These are phyloP conservation scores for Diaporthe sp. DNA, from an alignment of 2,329 filamentous ascomycete species.

Conservation along the genomic window DNA sequence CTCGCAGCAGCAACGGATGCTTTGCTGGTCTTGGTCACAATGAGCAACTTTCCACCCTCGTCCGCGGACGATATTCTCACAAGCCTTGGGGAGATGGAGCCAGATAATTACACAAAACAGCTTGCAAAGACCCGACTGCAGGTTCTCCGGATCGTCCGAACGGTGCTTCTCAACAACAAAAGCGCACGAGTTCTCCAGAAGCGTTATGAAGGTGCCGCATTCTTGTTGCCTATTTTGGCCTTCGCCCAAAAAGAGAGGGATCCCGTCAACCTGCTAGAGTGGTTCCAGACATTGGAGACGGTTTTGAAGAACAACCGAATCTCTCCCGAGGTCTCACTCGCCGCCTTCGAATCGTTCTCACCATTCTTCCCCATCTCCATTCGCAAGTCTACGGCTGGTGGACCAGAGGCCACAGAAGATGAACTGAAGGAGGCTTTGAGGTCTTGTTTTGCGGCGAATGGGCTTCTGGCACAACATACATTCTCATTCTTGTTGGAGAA, in stretches of 20 bases:
- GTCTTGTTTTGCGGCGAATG: slow-evolving; percentile 63
- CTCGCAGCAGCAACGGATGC: slow-evolving; percentile 33
- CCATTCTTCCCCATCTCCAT: slow-evolving; percentile 71
- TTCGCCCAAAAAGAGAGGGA: slow-evolving; percentile 60
- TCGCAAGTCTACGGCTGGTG: slow-evolving; percentile 59
- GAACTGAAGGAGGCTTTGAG: slow-evolving; percentile 65
- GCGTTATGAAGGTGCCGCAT: slow-evolving; percentile 23
- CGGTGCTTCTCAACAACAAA: slow-evolving; percentile 10
- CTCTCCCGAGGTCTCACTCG: slow-evolving; percentile 57
- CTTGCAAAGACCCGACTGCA: slow-evolving; percentile 32
- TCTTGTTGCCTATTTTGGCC: slow-evolving; percentile 52
- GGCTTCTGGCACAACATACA: slow-evolving; percentile 55
- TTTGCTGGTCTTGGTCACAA: slow-evolving; percentile 22
- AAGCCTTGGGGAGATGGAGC: slow-evolving; percentile 23
- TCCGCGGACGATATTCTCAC: slow-evolving; percentile 24
- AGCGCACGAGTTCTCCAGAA: slow-evolving; percentile 38
- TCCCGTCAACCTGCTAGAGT: slow-evolving; percentile 65
- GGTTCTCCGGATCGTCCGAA: slow-evolving; percentile 20
- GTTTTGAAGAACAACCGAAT: slow-evolving; percentile 58
- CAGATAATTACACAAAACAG: slow-evolving; percentile 31
- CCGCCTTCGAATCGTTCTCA: slow-evolving; percentile 66
- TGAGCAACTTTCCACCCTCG: slow-evolving; percentile 30
- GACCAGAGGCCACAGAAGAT: slow-evolving; percentile 62
- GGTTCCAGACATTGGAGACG: slow-evolving; percentile 62
- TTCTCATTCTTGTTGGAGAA: slow-evolving; percentile 67